A percentile compares a stretch with the other conserved stretches of the same genome.
Conservation (phyloP, 129 eudicot genomes). For the Deinandra increscens region DNA sequence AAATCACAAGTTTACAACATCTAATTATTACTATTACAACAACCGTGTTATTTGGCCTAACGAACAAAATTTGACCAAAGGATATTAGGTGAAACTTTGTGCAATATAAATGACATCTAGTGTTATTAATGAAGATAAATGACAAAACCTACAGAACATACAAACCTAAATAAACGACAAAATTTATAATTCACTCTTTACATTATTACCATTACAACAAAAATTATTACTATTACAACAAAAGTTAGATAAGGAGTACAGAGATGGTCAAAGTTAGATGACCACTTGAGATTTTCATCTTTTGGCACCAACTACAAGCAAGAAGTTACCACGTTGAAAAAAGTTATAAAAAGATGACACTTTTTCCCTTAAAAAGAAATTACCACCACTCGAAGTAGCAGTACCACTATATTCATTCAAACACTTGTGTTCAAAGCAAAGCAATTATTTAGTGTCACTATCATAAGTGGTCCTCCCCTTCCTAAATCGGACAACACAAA, state of each 20-base stretch:
- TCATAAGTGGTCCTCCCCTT: conserved; percentile 38
- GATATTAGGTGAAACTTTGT: no score
- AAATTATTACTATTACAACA: no score
- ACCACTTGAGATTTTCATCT: conserved; percentile 21
- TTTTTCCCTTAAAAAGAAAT: conserved; percentile 22
- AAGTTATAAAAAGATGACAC: background rate
- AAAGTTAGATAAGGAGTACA: background rate
- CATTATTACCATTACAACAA: no score
- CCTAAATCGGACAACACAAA: conserved; percentile 34
- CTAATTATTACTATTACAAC: no score
- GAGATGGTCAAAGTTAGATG: conserved; percentile 22
- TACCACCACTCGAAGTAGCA: conserved; percentile 16
- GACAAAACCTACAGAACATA: no score
- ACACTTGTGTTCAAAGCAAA: conserved; percentile 39
- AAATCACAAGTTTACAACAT: no score
- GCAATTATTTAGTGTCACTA: conserved; percentile 38
- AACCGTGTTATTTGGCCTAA: no score
- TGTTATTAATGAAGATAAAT: no score
- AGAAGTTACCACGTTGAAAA: conserved; percentile 17
- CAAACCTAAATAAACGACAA: no score
- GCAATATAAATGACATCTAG: no score
- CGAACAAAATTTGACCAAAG: no score
- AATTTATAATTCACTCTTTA: no score
- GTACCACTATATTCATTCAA: conserved; percentile 21
- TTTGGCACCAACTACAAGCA: conserved; percentile 20